Evolutionary conservation across 1,284 basidiomycete species (phyloP).

Genomic region (Cryptococcus hybrid): DNA sequence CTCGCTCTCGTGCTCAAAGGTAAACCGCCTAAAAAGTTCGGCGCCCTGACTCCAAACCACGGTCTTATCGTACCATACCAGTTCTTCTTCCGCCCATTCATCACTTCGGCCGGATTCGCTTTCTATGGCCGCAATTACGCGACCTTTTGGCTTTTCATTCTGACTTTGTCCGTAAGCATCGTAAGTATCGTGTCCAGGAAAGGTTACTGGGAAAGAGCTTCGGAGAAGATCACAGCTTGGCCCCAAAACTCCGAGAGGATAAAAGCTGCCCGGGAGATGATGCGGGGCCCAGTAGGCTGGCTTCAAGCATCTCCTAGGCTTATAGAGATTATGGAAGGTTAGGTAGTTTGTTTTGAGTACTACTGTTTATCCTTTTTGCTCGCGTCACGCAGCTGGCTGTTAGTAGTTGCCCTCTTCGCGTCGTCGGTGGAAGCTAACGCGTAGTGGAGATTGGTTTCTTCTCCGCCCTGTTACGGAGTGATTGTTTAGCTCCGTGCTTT

Average conservation of each 20-base stretch:
- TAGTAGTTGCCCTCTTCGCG: too few species aligned
- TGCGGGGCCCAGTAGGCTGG: constrained; percentile 26
- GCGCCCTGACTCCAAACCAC: constrained; percentile 70
- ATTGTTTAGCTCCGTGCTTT: too few species aligned
- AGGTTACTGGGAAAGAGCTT: constrained; percentile 2
- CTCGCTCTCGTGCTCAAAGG: constrained; percentile 66
- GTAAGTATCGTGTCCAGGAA: constrained; percentile 1
- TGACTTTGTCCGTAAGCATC: not conserved
- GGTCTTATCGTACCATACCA: constrained; percentile 68
- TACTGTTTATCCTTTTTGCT: too few species aligned
- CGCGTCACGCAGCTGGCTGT: too few species aligned
- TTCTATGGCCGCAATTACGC: not conserved
- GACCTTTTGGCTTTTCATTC: too few species aligned
- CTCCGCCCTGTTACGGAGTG: too few species aligned
- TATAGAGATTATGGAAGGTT: constrained; percentile 7
- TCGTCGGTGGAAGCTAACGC: too few species aligned
- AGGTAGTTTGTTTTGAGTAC: constrained; percentile 4
- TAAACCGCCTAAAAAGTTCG: constrained; percentile 70
- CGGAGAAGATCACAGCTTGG: constrained; percentile 7
- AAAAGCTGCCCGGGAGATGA: constrained; percentile 26
- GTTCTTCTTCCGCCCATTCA: constrained; percentile 50
- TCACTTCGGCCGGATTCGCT: constrained; percentile 1
- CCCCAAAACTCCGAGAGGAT: constrained; percentile 7
- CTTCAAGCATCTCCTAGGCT: constrained; percentile 20
- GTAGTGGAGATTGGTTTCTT: too few species aligned